phyloP scores from a whole-genome alignment of 139 green algal species.

The Medakamo hakoo region DNA sequence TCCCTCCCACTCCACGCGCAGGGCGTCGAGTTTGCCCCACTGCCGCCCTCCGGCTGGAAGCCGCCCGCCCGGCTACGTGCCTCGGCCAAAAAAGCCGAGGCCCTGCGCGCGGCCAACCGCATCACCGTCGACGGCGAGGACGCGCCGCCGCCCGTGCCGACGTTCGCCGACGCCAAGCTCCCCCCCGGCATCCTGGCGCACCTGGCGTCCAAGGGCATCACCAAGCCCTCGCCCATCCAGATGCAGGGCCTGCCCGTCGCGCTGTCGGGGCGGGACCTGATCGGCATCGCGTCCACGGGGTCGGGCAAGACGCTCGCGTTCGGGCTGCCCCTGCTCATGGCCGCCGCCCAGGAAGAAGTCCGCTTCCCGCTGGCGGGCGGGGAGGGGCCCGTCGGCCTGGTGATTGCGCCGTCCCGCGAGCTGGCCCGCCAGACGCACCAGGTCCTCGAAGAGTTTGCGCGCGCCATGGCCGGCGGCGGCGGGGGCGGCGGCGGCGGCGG shows the following conservation, averaged over 20 bases:
- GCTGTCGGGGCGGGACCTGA: conserved; percentile 92
- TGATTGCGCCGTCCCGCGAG: conserved; percentile 89
- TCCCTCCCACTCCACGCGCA: too few species aligned
- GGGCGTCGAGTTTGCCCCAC: too few species aligned
- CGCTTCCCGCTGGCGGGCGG: conserved; percentile 32
- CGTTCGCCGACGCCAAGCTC: conserved; percentile 48
- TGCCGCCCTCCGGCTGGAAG: not conserved
- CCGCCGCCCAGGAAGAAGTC: conserved; percentile 50
- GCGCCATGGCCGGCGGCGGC: conserved; percentile 7
- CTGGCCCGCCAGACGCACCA: conserved; percentile 81
- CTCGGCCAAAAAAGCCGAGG: not conserved
- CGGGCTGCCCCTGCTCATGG: conserved; percentile 76
- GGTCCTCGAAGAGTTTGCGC: conserved; percentile 38
- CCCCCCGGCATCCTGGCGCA: conserved; percentile 45
- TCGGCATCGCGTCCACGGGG: conserved; percentile 95
- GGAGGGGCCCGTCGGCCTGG: conserved; percentile 81
- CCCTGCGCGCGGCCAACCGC: conserved; percentile 69
- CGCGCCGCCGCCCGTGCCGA: conserved; percentile 72
- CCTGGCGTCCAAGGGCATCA: conserved; percentile 69
- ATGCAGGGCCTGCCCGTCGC: conserved; percentile 84
- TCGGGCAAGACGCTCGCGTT: conserved; percentile 95
- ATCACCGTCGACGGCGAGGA: conserved; percentile 78
- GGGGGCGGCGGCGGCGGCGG: not conserved
- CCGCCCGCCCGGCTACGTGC: not conserved
- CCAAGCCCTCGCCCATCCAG: conserved; percentile 84